These are phyloP conservation scores for Picochlorum sp. DNA, from an alignment of 139 green algal genomes.

Conservation along the genomic window DNA sequence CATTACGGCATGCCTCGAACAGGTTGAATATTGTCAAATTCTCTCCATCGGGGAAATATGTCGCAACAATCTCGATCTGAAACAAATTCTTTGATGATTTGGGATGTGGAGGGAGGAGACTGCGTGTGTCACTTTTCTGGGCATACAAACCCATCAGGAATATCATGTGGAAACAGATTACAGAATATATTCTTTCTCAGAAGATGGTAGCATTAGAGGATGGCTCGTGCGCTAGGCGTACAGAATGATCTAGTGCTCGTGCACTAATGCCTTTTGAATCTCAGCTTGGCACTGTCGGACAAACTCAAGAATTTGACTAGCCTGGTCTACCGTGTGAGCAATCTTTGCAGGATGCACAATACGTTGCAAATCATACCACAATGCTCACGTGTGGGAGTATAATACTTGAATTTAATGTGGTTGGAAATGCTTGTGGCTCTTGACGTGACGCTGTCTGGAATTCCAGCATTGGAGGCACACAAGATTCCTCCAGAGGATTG, in stretches of 20 bases:
- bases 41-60: constrained; percentile 6
- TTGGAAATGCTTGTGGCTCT: too few species aligned
- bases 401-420: too few species aligned
- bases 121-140: constrained; percentile 3
- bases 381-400: too few species aligned
- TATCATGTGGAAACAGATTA: not conserved
- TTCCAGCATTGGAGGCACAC: too few species aligned
- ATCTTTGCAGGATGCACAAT: too few species aligned
- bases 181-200: constrained; percentile 5
- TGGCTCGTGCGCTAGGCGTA: not conserved
- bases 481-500: too few species aligned
- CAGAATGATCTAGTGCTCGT: not conserved
- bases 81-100: constrained; percentile 2
- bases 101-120: constrained; percentile 4
- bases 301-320: too few species aligned
- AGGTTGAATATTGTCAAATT: constrained; percentile 7
- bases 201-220: constrained; percentile 5
- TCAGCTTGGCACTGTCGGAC: too few species aligned
- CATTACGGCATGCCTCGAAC: constrained; percentile 5
- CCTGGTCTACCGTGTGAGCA: too few species aligned
- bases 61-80: constrained; percentile 6
- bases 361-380: too few species aligned
- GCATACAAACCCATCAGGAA: not conserved
- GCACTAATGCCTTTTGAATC: too few species aligned
- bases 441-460: too few species aligned